These are phyloP conservation scores for Hyphodiscus sp. DNA, from an alignment of 2,329 filamentous ascomycete genomes.

Conservation along the genomic window DNA sequence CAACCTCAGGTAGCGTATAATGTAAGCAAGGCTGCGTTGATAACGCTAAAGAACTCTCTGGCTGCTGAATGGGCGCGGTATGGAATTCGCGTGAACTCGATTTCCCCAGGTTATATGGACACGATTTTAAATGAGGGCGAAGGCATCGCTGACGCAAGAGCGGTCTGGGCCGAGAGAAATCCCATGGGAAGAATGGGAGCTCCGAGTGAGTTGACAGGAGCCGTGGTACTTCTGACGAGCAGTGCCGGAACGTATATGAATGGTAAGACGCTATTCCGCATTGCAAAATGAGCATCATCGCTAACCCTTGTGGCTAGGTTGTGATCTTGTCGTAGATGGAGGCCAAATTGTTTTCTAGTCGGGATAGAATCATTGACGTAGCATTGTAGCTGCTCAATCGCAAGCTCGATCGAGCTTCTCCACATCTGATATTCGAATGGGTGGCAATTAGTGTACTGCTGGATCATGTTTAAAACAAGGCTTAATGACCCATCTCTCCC, in stretches of 20 bases:
- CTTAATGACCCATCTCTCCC: constrained; percentile 48
- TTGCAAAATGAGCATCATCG: neutral
- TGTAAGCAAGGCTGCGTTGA: constrained; percentile 60
- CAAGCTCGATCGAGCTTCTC: neutral
- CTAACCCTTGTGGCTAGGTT: neutral
- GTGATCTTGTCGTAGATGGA: neutral
- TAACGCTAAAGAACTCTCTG: constrained; percentile 56
- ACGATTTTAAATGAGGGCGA: constrained; percentile 55
- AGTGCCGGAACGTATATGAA: constrained; percentile 60
- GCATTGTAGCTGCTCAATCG: neutral
- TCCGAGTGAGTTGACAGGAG: constrained; percentile 56
- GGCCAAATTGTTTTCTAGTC: neutral
- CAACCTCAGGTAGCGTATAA: constrained; percentile 71
- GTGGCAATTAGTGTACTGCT: neutral
- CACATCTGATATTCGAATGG: neutral
- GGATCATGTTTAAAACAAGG: constrained; percentile 31
- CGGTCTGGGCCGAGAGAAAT: constrained; percentile 52
- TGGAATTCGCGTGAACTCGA: constrained; percentile 64
- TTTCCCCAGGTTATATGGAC: constrained; percentile 70
- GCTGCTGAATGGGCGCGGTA: constrained; percentile 68
- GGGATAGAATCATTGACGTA: neutral
- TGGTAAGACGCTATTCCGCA: constrained; percentile 6
- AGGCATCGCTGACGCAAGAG: constrained; percentile 45
- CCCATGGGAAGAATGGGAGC: constrained; percentile 60
- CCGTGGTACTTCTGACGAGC: constrained; percentile 54